These are phyloP conservation scores for Taiwanofungus camphoratus DNA, from an alignment of 1,284 basidiomycete genomes.

Conservation along the genomic window DNA sequence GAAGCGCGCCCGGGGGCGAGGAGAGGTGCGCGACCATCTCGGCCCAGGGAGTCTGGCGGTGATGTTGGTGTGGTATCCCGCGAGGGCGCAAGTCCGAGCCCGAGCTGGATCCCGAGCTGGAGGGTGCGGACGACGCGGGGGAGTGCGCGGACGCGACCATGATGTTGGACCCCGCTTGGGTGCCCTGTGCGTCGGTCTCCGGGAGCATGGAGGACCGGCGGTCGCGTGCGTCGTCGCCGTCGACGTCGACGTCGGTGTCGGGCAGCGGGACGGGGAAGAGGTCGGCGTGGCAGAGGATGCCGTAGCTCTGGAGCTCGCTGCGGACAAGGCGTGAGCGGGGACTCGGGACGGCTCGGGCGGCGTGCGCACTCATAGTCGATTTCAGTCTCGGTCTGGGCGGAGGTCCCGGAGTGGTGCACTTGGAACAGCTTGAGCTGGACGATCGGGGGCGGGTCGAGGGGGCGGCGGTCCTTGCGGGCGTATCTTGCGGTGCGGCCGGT, in stretches of 20 bases:
- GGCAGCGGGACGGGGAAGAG: slow-evolving; percentile 45
- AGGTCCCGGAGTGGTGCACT: slow-evolving; percentile 14
- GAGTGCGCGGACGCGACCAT: background rate
- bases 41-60: too few relatives aligned
- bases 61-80: background rate
- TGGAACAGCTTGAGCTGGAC: slow-evolving; percentile 26
- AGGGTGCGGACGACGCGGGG: background rate
- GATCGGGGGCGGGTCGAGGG: slow-evolving; percentile 36
- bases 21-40: background rate
- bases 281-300: slow-evolving; percentile 61
- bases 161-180: too few relatives aligned
- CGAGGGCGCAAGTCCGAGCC: background rate
- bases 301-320: slow-evolving; percentile 42
- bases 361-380: slow-evolving; percentile 34
- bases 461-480: slow-evolving; percentile 30
- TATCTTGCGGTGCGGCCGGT: slow-evolving; percentile 21
- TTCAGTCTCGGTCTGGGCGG: slow-evolving; percentile 28
- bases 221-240: background rate
- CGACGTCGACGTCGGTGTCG: slow-evolving; percentile 6
- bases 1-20: background rate
- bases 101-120: background rate
- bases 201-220: background rate
- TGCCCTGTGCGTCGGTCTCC: background rate
- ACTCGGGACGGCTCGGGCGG: background rate
- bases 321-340: slow-evolving; percentile 6